Conservation (phyloP, 208 protist species). For the Crithidia sp. region DNA sequence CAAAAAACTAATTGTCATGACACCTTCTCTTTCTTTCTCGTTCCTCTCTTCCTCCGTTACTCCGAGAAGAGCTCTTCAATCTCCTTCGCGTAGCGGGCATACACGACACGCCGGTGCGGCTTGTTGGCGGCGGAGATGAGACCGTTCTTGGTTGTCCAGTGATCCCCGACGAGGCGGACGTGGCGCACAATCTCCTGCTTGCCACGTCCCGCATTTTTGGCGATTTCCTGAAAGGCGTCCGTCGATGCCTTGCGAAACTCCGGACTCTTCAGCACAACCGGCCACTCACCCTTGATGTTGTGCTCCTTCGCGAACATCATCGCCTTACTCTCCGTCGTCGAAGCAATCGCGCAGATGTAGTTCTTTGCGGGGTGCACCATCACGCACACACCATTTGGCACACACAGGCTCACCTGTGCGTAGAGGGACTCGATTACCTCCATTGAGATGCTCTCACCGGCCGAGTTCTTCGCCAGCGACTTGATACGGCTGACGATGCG, state of each 20-base stretch:
- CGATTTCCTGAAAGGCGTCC: constrained; percentile 42
- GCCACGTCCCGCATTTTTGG: constrained; percentile 55
- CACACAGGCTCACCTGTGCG: constrained; percentile 43
- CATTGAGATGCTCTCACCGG: constrained; percentile 90
- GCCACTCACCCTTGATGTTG: constrained; percentile 42
- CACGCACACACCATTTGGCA: constrained; percentile 62
- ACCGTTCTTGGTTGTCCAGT: constrained; percentile 86
- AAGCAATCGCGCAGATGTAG: constrained; percentile 65
- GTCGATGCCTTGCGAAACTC: constrained; percentile 47
- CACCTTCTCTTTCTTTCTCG: background rate
- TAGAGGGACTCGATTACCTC: constrained; percentile 85
- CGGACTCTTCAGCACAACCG: constrained; percentile 39
- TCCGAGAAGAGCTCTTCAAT: constrained; percentile 69
- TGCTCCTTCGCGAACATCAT: constrained; percentile 52
- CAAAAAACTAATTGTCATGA: background rate
- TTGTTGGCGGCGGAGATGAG: constrained; percentile 73
- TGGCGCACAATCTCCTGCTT: constrained; percentile 64
- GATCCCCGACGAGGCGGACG: constrained; percentile 49
- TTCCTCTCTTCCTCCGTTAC: constrained; percentile 9
- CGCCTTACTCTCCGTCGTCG: constrained; percentile 64
- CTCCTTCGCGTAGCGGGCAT: constrained; percentile 57
- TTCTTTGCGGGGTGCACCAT: constrained; percentile 57
- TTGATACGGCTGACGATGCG: constrained; percentile 86
- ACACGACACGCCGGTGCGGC: constrained; percentile 52
- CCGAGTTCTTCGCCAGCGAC: constrained; percentile 81